phyloP scores from a whole-genome alignment of 805 yeast species.

The Saccharomycopsis fermentans region DNA sequence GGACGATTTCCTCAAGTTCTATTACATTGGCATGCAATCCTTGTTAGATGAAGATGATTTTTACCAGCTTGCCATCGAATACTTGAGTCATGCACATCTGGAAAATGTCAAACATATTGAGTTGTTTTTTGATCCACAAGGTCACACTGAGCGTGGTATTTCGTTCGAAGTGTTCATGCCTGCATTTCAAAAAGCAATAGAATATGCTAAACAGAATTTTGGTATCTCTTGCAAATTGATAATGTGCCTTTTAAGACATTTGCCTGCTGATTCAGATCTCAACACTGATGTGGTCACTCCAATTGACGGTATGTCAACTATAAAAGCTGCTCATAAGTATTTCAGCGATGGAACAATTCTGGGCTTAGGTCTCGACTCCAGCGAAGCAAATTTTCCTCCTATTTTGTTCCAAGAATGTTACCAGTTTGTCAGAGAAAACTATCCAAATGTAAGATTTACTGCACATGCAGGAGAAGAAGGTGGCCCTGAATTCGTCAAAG shows the following conservation, averaged over 20 bases:
- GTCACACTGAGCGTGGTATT: conserved; percentile 62
- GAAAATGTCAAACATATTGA: conserved; percentile 62
- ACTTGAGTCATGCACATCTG: conserved; percentile 45
- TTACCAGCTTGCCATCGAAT: conserved; percentile 66
- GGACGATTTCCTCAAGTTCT: conserved; percentile 70
- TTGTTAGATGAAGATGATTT: conserved; percentile 61
- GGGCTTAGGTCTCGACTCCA: conserved; percentile 76
- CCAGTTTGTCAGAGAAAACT: conserved; percentile 33
- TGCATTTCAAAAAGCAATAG: conserved; percentile 62
- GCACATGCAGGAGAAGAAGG: conserved; percentile 93
- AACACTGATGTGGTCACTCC: not conserved
- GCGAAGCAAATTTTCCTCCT: conserved; percentile 75
- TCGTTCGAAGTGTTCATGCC: conserved; percentile 46
- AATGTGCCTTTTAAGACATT: conserved; percentile 75
- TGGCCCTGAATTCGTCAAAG: conserved; percentile 54
- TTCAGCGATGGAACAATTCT: conserved; percentile 49
- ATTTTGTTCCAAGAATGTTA: conserved; percentile 57
- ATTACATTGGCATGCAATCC: conserved; percentile 77
- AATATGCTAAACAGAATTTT: conserved; percentile 45
- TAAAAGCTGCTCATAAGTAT: conserved; percentile 42
- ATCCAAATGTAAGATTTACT: conserved; percentile 51
- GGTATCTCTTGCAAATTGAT: conserved; percentile 63
- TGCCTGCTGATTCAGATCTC: conserved; percentile 35
- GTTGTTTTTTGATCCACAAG: conserved; percentile 78
- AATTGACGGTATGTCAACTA: conserved; percentile 43